These are phyloP conservation scores for Pezicula radicicola DNA, from an alignment of 2,329 filamentous ascomycete genomes.

Conservation along the genomic window DNA sequence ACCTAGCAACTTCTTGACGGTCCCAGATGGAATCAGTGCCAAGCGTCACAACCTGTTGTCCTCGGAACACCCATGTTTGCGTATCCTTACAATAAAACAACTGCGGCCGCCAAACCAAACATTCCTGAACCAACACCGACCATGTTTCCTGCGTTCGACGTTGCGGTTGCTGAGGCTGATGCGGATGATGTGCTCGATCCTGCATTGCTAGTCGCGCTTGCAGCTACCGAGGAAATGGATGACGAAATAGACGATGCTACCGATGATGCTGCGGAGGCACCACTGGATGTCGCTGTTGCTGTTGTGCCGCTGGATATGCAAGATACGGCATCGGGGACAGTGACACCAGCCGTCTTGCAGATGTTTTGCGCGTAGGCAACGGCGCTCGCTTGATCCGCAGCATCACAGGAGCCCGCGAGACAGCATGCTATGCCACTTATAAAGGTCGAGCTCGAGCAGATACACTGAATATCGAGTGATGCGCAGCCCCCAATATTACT, in stretches of 20 bases:
- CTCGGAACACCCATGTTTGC: background rate
- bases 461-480: constrained; percentile 42
- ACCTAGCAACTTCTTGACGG: no score
- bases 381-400: constrained; percentile 33
- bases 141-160: constrained; percentile 14
- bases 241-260: background rate
- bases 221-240: background rate
- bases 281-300: constrained; percentile 1
- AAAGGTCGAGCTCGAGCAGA: constrained; percentile 44
- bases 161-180: constrained; percentile 11
- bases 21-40: no score
- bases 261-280: constrained; percentile 1
- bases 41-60: background rate
- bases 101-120: constrained; percentile 18
- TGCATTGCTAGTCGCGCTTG: background rate
- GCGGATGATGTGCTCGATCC: constrained; percentile 3
- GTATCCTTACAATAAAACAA: constrained; percentile 16
- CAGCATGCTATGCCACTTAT: constrained; percentile 47
- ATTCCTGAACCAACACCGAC: constrained; percentile 20
- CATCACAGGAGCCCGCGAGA: constrained; percentile 38
- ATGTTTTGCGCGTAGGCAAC: constrained; percentile 30
- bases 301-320: constrained; percentile 8
- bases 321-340: constrained; percentile 18
- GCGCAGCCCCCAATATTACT: constrained; percentile 36
- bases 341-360: constrained; percentile 31